Evolutionary conservation across 352 stramenopile species (phyloP).

Genomic region (Globisporangium rhizosaccharum): DNA sequence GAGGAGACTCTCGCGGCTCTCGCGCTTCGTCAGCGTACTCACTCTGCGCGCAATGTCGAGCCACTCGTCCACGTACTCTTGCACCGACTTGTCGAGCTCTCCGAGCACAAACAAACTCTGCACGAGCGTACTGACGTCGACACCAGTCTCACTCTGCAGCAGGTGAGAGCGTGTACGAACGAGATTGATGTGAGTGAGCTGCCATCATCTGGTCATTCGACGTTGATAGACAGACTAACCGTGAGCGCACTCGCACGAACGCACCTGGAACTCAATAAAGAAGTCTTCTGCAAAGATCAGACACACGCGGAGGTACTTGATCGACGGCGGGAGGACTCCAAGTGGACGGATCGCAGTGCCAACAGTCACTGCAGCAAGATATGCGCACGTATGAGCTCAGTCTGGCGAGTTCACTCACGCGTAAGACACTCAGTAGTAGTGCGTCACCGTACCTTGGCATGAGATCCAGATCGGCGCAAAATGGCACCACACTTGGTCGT

Average conservation of each 20-base stretch:
- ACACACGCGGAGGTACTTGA: slow-evolving; percentile 35
- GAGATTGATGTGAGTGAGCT: not conserved
- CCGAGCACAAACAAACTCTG: slow-evolving; percentile 26
- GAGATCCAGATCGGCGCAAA: slow-evolving; percentile 28
- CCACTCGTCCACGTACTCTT: slow-evolving; percentile 26
- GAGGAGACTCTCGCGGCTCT: slow-evolving; percentile 33
- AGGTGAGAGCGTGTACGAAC: slow-evolving; percentile 1
- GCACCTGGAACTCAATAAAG: slow-evolving; percentile 32
- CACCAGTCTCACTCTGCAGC: slow-evolving; percentile 12
- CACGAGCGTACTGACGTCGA: slow-evolving; percentile 18
- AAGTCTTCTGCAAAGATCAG: slow-evolving; percentile 36
- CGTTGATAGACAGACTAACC: not conserved
- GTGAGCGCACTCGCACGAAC: not conserved
- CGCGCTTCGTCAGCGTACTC: slow-evolving; percentile 28
- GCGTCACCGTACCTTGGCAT: slow-evolving; percentile 27
- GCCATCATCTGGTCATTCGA: not conserved
- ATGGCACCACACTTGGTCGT: slow-evolving; percentile 30
- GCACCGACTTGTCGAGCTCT: slow-evolving; percentile 33
- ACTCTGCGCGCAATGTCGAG: slow-evolving; percentile 15
- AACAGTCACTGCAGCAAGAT: slow-evolving; percentile 8
- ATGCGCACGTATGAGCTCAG: not conserved
- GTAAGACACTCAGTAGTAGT: not conserved
- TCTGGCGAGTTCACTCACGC: not conserved
- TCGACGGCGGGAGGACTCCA: slow-evolving; percentile 1
- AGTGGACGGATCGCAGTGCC: slow-evolving; percentile 6